A percentile compares a stretch with the other conserved stretches of the same genome.
phyloP scores from a whole-genome alignment of 2,329 filamentous ascomycete genomes.

The Dactylellina drechsleri region DNA sequence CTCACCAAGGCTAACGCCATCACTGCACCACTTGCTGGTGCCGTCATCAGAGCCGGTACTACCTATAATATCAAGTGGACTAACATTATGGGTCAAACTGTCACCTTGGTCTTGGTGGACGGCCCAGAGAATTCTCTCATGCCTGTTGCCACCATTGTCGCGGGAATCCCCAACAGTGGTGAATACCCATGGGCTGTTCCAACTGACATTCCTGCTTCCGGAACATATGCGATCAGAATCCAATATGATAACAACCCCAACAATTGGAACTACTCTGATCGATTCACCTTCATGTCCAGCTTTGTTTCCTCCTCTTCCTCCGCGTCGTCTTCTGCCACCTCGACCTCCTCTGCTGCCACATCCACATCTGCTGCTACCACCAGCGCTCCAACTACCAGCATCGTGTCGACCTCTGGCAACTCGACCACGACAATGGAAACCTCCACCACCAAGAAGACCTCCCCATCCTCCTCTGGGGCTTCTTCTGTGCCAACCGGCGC shows the following conservation, averaged over 20 bases:
- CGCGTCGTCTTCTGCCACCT: conserved; percentile 10
- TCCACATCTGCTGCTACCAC: conserved; percentile 2
- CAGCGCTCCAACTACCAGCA: background rate
- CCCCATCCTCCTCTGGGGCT: background rate
- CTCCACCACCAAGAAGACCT: conserved; percentile 12
- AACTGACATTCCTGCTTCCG: conserved; percentile 9
- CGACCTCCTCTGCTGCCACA: conserved; percentile 18
- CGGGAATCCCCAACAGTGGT: conserved; percentile 20
- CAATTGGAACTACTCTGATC: conserved; percentile 53
- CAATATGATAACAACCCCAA: conserved; percentile 35
- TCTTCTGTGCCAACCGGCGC: conserved; percentile 8
- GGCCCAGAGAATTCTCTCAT: conserved; percentile 11
- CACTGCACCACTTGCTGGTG: background rate
- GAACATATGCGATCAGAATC: conserved; percentile 45
- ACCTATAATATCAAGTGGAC: conserved; percentile 31
- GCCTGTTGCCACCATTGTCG: conserved; percentile 21
- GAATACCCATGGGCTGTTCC: conserved; percentile 37
- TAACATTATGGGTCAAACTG: conserved; percentile 7
- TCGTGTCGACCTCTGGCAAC: background rate
- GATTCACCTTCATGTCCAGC: conserved; percentile 30
- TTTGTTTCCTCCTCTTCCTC: conserved; percentile 8
- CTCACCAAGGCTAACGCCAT: background rate
- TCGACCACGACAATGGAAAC: conserved; percentile 4
- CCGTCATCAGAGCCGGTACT: conserved; percentile 14
- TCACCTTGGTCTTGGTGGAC: conserved; percentile 32